Evolutionary conservation across 805 yeast genomes (phyloP).

Genomic region (Candida odintsovae): DNA sequence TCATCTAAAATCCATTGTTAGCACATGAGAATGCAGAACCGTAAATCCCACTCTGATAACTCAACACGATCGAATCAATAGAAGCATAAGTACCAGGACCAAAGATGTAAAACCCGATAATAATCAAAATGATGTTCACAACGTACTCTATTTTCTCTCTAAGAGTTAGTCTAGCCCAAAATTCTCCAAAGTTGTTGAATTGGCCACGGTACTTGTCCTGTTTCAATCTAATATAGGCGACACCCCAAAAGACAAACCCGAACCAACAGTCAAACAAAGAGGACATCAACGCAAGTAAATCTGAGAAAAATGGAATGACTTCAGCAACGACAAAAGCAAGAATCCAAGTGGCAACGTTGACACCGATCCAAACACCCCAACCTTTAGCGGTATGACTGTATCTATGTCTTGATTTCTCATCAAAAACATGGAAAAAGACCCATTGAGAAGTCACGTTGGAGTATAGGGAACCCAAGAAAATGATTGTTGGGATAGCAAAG

Average conservation of each 20-base stretch:
- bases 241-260: conserved; percentile 60
- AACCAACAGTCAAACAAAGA: conserved; percentile 63
- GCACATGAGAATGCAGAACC: conserved; percentile 50
- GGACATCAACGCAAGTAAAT: conserved; percentile 50
- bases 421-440: conserved; percentile 41
- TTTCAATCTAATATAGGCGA: conserved; percentile 45
- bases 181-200: conserved; percentile 19
- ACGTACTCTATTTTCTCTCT: conserved; percentile 33
- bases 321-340: conserved; percentile 55
- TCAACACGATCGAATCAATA: conserved; percentile 46
- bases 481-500: conserved; percentile 54
- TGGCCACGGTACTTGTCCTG: conserved; percentile 28
- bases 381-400: conserved; percentile 43
- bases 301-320: conserved; percentile 60
- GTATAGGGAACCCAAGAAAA: conserved; percentile 51
- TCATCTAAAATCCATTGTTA: conserved; percentile 32
- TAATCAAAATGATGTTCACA: conserved; percentile 33
- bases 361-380: conserved; percentile 46
- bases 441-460: conserved; percentile 50
- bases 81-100: conserved; percentile 59
- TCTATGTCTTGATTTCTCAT: conserved; percentile 36
- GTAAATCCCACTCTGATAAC: conserved; percentile 42
- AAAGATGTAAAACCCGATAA: conserved; percentile 45
- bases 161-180: conserved; percentile 25
- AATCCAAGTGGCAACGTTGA: conserved; percentile 42